A percentile compares a stretch with the other conserved stretches of the same genome.
These are phyloP conservation scores for Hygrocybe punicea DNA, from an alignment of 768 basidiomycete species.

Conservation along the genomic window DNA sequence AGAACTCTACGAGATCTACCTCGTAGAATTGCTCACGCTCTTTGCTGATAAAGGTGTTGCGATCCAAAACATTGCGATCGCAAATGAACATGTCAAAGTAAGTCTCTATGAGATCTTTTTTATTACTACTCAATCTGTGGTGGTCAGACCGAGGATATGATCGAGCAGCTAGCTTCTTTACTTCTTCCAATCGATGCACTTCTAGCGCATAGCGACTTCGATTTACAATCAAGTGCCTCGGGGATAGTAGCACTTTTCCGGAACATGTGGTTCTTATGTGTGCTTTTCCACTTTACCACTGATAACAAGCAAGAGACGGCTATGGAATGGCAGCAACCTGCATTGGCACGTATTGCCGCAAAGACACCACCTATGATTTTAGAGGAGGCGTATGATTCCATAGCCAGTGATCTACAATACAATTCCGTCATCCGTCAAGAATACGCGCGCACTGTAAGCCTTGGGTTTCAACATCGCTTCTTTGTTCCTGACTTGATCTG, in stretches of 20 bases:
- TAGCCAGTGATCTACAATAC: conserved; percentile 87
- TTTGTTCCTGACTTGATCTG: conserved; percentile 5
- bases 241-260: conserved; percentile 77
- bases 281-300: conserved; percentile 76
- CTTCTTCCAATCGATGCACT: conserved; percentile 89
- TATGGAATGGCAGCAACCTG: conserved; percentile 76
- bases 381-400: conserved; percentile 77
- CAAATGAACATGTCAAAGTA: conserved; percentile 67
- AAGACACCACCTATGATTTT: conserved; percentile 85
- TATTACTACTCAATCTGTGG: conserved; percentile 2
- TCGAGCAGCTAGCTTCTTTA: conserved; percentile 82
- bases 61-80: conserved; percentile 76
- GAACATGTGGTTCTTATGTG: conserved; percentile 91
- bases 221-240: conserved; percentile 51
- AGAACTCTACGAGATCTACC: conserved; percentile 74
- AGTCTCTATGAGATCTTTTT: conserved; percentile 8
- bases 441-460: conserved; percentile 67
- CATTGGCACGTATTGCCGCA: conserved; percentile 72
- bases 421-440: conserved; percentile 87
- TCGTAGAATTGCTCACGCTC: conserved; percentile 78
- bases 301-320: conserved; percentile 54
- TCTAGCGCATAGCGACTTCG: conserved; percentile 66
- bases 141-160: conserved; percentile 71
- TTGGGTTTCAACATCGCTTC: background rate
- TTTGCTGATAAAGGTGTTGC: conserved; percentile 90